A percentile compares a stretch with the other conserved stretches of the same genome.
Evolutionary conservation across 108 stramenopile genomes (phyloP).

Genomic region (Nitzschia sp.): DNA sequence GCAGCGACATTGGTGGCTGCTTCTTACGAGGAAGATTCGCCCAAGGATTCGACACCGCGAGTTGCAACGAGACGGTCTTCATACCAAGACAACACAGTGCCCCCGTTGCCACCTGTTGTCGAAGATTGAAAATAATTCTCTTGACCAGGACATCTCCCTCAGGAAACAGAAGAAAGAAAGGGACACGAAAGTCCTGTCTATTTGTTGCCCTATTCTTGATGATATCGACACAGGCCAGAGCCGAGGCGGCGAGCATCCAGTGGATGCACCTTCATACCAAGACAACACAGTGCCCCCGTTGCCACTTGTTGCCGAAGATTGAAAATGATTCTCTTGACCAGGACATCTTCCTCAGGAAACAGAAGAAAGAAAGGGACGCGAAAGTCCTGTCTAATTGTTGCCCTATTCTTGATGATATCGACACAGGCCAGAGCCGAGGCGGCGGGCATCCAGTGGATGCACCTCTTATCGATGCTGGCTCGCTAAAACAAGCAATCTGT

Average conservation of each 20-base stretch:
- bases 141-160: neutral
- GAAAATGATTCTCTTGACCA: neutral
- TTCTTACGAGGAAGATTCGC: neutral
- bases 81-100: neutral
- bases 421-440: too few relatives aligned
- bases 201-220: neutral
- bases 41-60: neutral
- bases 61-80: neutral
- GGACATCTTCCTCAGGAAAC: neutral
- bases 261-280: neutral
- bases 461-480: too few relatives aligned
- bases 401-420: too few relatives aligned
- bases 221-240: too few relatives aligned
- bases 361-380: neutral
- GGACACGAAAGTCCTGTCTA: neutral
- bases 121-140: neutral
- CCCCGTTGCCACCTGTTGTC: neutral
- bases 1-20: neutral
- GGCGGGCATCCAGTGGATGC: too few relatives aligned
- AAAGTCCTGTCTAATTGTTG: neutral
- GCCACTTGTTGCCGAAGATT: neutral
- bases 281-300: neutral
- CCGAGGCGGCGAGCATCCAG: too few relatives aligned
- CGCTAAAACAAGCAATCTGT: too few relatives aligned
- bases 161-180: neutral